These are phyloP conservation scores for Hanseniaspora mollemarum DNA, from an alignment of 805 yeast genomes.

Conservation along the genomic window DNA sequence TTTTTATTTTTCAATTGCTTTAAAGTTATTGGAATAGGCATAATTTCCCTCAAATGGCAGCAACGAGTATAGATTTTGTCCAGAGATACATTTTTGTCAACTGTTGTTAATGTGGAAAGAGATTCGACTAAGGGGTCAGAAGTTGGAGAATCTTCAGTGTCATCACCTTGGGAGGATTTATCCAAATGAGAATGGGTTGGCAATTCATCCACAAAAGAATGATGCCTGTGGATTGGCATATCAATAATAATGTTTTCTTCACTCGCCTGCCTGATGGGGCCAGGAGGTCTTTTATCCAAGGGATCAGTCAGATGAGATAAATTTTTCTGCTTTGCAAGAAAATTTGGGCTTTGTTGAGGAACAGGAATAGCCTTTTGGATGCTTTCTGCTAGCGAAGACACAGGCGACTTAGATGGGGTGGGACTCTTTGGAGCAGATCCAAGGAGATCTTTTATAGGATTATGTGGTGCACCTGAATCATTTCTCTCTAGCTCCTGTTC, in stretches of 20 bases:
- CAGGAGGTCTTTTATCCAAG: slow-evolving; percentile 18
- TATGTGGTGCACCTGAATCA: slow-evolving; percentile 29
- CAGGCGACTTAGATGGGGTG: slow-evolving; percentile 6
- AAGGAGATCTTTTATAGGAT: slow-evolving; percentile 2
- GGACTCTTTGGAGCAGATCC: neutral
- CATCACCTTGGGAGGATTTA: slow-evolving; percentile 25
- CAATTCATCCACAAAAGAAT: slow-evolving; percentile 36
- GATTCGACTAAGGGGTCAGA: slow-evolving; percentile 13
- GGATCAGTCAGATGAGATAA: slow-evolving; percentile 4
- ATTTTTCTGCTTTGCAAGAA: slow-evolving; percentile 1
- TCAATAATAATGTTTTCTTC: slow-evolving; percentile 43
- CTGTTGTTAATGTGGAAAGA: neutral
- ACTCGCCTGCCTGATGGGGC: slow-evolving; percentile 18
- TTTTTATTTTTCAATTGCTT: slow-evolving; percentile 72
- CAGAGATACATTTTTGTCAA: slow-evolving; percentile 24
- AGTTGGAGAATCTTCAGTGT: slow-evolving; percentile 16
- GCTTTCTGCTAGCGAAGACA: slow-evolving; percentile 10
- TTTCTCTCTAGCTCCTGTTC: slow-evolving; percentile 44
- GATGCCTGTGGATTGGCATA: slow-evolving; percentile 55
- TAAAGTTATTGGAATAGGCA: slow-evolving; percentile 82
- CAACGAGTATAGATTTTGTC: slow-evolving; percentile 82
- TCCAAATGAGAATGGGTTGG: slow-evolving; percentile 18
- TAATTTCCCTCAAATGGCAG: slow-evolving; percentile 80
- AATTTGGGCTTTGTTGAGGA: slow-evolving; percentile 3
- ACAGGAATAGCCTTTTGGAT: slow-evolving; percentile 8